phyloP scores from a whole-genome alignment of 495 filamentous ascomycete species.

The Talaromyces stipitatus region DNA sequence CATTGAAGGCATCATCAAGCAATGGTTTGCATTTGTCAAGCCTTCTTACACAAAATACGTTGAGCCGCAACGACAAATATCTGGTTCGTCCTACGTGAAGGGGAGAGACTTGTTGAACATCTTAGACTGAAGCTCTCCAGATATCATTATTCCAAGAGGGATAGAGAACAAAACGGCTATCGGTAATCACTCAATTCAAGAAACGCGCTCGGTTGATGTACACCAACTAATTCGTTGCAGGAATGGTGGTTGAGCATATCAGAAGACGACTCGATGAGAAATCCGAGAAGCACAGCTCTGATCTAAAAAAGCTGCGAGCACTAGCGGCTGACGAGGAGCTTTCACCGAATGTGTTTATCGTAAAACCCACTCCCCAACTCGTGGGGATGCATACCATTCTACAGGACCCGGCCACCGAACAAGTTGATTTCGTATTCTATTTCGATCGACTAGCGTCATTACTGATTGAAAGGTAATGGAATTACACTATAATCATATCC shows the following conservation, averaged over 20 bases:
- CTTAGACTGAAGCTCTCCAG: slow-evolving; percentile 32
- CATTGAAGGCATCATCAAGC: slow-evolving; percentile 92
- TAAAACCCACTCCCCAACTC: slow-evolving; percentile 70
- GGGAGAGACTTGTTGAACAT: too few relatives aligned
- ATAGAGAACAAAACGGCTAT: slow-evolving; percentile 93
- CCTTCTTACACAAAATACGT: slow-evolving; percentile 89
- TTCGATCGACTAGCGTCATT: slow-evolving; percentile 80
- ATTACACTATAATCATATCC: not conserved
- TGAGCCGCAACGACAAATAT: slow-evolving; percentile 78
- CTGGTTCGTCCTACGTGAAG: slow-evolving; percentile 39
- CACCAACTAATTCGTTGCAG: slow-evolving; percentile 25
- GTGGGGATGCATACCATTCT: slow-evolving; percentile 85
- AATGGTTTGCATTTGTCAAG: slow-evolving; percentile 95
- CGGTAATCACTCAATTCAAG: slow-evolving; percentile 40
- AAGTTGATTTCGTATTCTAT: slow-evolving; percentile 94
- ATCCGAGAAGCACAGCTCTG: slow-evolving; percentile 70
- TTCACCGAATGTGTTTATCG: slow-evolving; percentile 60
- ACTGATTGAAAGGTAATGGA: slow-evolving; percentile 69
- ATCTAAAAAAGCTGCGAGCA: slow-evolving; percentile 63
- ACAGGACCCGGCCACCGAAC: slow-evolving; percentile 66
- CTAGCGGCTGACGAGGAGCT: slow-evolving; percentile 62
- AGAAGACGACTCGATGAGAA: slow-evolving; percentile 76
- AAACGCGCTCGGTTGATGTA: not conserved
- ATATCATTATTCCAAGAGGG: slow-evolving; percentile 91
- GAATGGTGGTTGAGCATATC: slow-evolving; percentile 88